Evolutionary conservation across 305 asterid genomes (phyloP).

Genomic region (Fraxinus platypoda): DNA sequence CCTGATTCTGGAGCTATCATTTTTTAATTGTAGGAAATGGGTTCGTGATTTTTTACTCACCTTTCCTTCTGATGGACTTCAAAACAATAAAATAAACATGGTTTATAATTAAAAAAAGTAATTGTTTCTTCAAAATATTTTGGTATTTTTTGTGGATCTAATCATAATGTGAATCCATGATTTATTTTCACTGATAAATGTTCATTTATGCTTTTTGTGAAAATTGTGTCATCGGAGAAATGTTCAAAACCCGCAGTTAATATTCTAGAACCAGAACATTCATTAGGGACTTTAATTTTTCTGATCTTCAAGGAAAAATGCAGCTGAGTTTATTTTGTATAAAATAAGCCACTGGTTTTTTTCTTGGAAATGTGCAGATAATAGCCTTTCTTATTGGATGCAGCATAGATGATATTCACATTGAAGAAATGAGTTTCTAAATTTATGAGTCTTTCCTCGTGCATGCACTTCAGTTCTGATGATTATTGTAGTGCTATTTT

Average conservation of each 20-base stretch:
- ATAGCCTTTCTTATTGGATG: neutral
- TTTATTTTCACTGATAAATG: neutral
- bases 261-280: neutral
- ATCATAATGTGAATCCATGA: neutral
- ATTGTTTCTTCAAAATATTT: neutral
- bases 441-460: conserved; percentile 12
- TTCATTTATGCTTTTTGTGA: neutral
- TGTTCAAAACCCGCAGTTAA: neutral
- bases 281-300: conserved; percentile 4
- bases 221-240: neutral
- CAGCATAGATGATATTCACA: neutral
- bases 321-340: neutral
- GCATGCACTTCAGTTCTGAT: neutral
- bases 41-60: neutral
- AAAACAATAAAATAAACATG: neutral
- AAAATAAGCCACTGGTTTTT: neutral
- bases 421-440: neutral
- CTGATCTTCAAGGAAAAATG: conserved; percentile 12
- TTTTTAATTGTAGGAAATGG: neutral
- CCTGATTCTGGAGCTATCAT: neutral
- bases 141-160: neutral
- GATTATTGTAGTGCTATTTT: neutral
- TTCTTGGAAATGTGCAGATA: neutral
- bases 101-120: neutral
- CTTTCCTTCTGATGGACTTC: neutral